phyloP scores from a whole-genome alignment of 345 rosid species.

The Rhizophora apiculata region DNA sequence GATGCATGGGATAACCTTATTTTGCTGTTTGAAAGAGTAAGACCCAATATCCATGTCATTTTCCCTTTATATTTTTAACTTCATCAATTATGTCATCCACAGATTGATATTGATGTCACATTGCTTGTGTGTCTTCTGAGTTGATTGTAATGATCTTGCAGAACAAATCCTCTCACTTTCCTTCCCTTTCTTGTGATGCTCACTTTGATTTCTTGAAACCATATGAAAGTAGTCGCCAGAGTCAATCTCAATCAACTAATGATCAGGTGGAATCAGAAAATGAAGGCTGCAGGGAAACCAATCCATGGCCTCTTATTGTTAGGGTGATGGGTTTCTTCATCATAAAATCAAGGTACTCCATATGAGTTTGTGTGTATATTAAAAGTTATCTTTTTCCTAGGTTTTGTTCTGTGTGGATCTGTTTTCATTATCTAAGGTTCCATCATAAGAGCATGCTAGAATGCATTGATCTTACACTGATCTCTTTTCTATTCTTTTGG shows the following conservation, averaged over 20 bases:
- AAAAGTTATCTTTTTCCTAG: not conserved
- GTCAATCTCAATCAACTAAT: constrained; percentile 17
- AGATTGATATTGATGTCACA: constrained; percentile 1
- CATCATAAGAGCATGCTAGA: not conserved
- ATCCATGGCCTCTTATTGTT: constrained; percentile 66
- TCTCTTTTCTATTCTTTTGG: not conserved
- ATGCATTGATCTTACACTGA: not conserved
- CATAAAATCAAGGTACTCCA: constrained; percentile 58
- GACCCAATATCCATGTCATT: not conserved
- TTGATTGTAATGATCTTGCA: constrained; percentile 46
- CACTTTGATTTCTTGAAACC: constrained; percentile 59
- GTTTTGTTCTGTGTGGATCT: not conserved
- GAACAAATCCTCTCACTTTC: constrained; percentile 59
- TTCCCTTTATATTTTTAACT: not conserved
- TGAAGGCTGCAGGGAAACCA: constrained; percentile 23
- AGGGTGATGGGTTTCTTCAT: constrained; percentile 66
- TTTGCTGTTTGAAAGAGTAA: constrained; percentile 78
- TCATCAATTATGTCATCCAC: constrained; percentile 6
- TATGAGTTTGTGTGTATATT: not conserved
- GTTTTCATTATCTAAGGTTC: not conserved
- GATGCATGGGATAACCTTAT: constrained; percentile 81
- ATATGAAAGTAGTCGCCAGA: constrained; percentile 30
- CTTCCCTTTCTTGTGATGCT: constrained; percentile 37
- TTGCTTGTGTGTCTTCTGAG: constrained; percentile 14
- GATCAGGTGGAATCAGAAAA: constrained; percentile 28